Percentiles rank a stretch among this genome's conserved stretches.
Conservation (phyloP, 176 grass and related monocot genomes). For the Aegilops tauschii region DNA sequence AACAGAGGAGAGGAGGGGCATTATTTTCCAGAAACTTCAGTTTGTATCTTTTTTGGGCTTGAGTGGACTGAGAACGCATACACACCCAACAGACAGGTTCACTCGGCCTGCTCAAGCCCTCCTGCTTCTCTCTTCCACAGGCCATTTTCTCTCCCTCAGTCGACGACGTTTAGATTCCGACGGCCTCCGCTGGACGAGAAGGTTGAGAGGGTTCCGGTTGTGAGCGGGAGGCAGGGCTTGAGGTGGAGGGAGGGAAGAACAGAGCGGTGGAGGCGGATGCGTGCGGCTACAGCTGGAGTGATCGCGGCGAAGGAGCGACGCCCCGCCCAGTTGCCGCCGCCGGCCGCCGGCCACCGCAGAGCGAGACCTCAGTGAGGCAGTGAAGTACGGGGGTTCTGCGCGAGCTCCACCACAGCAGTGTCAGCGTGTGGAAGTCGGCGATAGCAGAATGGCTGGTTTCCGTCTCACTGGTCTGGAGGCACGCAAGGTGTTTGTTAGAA, state of each 20-base stretch:
- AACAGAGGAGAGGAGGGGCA: no score
- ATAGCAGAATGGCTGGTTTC: neutral
- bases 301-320: neutral
- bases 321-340: neutral
- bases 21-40: neutral
- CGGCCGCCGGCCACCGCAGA: neutral
- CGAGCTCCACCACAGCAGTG: neutral
- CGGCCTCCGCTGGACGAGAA: neutral
- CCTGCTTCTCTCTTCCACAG: neutral
- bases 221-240: neutral
- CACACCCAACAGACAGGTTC: no score
- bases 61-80: no score
- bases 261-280: neutral
- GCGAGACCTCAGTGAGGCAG: neutral
- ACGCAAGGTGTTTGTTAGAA: slow-evolving; percentile 65
- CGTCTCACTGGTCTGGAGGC: slow-evolving; percentile 21
- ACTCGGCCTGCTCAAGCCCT: neutral
- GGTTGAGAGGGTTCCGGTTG: neutral
- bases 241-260: neutral
- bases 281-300: neutral
- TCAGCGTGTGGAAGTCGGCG: neutral
- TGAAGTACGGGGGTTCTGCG: neutral
- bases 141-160: neutral
- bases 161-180: neutral
- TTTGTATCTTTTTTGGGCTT: no score